Base-by-base conservation (phyloP, 805 yeast species). In the Candida morakotiae region DNA sequence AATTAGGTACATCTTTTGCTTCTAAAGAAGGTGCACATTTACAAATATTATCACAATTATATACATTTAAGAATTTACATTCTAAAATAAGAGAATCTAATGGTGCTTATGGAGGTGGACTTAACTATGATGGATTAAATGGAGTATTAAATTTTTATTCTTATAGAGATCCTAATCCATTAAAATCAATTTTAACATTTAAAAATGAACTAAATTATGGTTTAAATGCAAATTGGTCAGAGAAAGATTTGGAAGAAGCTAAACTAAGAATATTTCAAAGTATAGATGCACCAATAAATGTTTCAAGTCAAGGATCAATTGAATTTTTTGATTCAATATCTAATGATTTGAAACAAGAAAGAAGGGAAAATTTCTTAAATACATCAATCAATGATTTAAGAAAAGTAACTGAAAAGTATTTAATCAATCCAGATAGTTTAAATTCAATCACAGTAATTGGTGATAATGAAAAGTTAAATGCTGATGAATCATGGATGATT, bases 51-150 rank as follows among this genome's bases (percentile, higher is more conserved):
- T 73, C 96, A 1, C 89, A 83, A 48, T 57, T 93, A 40, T 58
- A 88, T 47, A 82, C 95, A 0, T 89, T 83, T 61, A 86, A 84
- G 52, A 77, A 85, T 47, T 65, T 93, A 34, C 98, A 93, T 58
- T 76, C 87, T 9, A 95, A 88, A 45, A 79, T 93, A 26, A 76
- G 98, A 47, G 98, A 93, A 55, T 79, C 91, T 52, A 96, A 96
- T 40, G 98, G 98, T 41, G 98, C 98, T 0, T 93, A 93, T 55
- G 98, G 98, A 6, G 98, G 96, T 5, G 98, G 98, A 3, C 84
- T 95, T 4, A 64, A 75, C 6, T 93, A 81, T 56, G 85, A 82
- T 55, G 87, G 91, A 0, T 55, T 86, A 16, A 87, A 84, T 35
- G 98, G 97, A 0, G 50, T 81, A 2, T 77, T 91, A 51, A 75